A percentile compares a stretch with the other conserved stretches of the same genome.
Evolutionary conservation across 2,329 filamentous ascomycete genomes (phyloP).

Genomic region (Aspergillus ochraceus): DNA sequence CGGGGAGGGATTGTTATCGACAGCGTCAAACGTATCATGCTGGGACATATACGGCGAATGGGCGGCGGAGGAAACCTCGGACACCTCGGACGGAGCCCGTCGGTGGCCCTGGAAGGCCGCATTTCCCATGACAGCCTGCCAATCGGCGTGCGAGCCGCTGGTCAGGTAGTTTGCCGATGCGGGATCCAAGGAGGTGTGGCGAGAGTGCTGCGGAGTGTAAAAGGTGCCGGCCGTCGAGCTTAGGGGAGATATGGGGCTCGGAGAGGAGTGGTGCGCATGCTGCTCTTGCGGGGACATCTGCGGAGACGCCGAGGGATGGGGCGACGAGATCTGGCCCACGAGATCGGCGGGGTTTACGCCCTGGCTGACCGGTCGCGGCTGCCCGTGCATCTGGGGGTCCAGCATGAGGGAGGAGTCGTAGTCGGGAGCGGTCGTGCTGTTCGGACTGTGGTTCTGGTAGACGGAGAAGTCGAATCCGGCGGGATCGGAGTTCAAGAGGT

Average conservation of each 20-base stretch:
- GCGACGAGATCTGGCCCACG: slow-evolving; percentile 46
- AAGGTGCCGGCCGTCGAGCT: slow-evolving; percentile 53
- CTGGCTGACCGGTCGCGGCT: slow-evolving; percentile 39
- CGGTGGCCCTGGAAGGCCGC: slow-evolving; percentile 75
- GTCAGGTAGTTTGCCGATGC: slow-evolving; percentile 59
- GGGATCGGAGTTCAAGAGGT: slow-evolving; percentile 40
- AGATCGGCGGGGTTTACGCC: slow-evolving; percentile 50
- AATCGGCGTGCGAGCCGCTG: slow-evolving; percentile 54
- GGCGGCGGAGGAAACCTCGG: slow-evolving; percentile 81
- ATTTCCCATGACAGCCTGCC: slow-evolving; percentile 56
- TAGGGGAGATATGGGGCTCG: slow-evolving; percentile 56
- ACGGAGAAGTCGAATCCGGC: slow-evolving; percentile 41
- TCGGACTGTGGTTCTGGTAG: slow-evolving; percentile 36
- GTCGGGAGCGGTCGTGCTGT: slow-evolving; percentile 31
- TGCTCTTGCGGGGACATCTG: slow-evolving; percentile 57
- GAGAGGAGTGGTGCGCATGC: slow-evolving; percentile 53
- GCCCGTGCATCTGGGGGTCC: slow-evolving; percentile 41
- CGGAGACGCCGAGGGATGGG: slow-evolving; percentile 56
- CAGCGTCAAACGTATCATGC: slow-evolving; percentile 75
- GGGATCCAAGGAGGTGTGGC: slow-evolving; percentile 62
- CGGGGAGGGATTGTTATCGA: slow-evolving; percentile 73
- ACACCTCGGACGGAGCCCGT: slow-evolving; percentile 84
- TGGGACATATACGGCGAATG: slow-evolving; percentile 79
- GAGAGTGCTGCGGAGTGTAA: slow-evolving; percentile 57
- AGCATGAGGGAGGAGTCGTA: slow-evolving; percentile 42